Base-by-base conservation (phyloP, 2,329 filamentous ascomycete genomes). In the Arthroderma sp. region DNA sequence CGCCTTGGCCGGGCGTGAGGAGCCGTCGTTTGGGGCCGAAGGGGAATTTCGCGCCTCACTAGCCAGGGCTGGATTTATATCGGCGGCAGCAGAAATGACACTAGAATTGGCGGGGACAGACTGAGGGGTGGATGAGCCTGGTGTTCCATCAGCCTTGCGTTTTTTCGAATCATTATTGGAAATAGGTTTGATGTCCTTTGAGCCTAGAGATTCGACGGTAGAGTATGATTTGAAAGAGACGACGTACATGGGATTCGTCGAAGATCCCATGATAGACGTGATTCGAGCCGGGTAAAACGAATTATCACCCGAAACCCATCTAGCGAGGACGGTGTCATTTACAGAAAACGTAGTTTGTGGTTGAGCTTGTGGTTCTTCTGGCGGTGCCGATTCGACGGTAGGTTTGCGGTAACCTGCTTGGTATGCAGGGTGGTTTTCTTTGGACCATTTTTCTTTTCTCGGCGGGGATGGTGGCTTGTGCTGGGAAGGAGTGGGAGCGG, bases 161-260 rank as follows among this genome's bases (percentile, higher is more conserved):
- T 94, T 80, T 60, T 73, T 88, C 53, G 75, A 74, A 57, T 78
- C 73, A 65, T 76, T 80, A 51, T 62, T 61, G 42, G 78, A 76
- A 32, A 91, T 68, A 42, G 87, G 85, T 56, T 85, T 81, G 52
- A 95, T 85, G 58, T 96, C 87, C 63, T 83, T 82, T 50, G 83
- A 78, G 48, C 81, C 77, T 49, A 94, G 67, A 31, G 84, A 91
- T 64, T 94, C 87, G 38, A 82, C 86, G 22, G 76, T 86, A 41
- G 62, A 61, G 67, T 96, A 96, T 57, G 79, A 85, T 67, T 93
- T 89, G 72, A 96, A 98, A 55, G 84, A 91, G 63, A 98, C 88
- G 40, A 86, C 83, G 63, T 95, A 98, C 51, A 95, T 85, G 32
- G 88, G 89, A 43, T 86, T 84, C 37, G 80, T 83, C n/a, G 82